Conservation (phyloP, 306 rosid species). For the Cercis canadensis region DNA sequence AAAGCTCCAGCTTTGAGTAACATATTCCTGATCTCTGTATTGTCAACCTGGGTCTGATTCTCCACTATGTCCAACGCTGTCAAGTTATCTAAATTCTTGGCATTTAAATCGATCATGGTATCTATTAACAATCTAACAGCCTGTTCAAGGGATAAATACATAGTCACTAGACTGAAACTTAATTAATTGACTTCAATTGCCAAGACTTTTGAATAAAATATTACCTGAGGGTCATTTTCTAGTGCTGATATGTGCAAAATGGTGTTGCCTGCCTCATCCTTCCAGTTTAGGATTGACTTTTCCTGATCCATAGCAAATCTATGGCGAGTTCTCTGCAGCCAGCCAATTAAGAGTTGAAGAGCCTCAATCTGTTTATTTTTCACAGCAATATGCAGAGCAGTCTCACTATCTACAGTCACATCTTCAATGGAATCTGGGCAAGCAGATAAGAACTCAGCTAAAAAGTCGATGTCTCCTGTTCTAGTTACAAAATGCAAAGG, state of each 20-base stretch:
- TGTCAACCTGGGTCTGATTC: not conserved
- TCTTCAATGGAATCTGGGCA: not conserved
- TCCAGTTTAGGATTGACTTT: not conserved
- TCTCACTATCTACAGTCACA: constrained; percentile 4
- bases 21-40: constrained; percentile 20
- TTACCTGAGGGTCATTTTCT: not conserved
- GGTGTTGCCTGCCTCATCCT: not conserved
- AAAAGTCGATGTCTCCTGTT: not conserved
- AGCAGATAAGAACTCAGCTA: not conserved
- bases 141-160: constrained; percentile 27
- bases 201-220: too few relatives aligned
- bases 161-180: too few relatives aligned
- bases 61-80: constrained; percentile 43
- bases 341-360: not conserved
- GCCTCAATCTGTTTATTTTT: not conserved
- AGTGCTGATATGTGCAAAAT: not conserved
- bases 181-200: too few relatives aligned
- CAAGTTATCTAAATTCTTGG: constrained; percentile 23
- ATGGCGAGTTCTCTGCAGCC: not conserved
- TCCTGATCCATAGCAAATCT: not conserved
- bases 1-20: constrained; percentile 20
- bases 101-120: constrained; percentile 24
- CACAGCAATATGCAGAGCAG: not conserved
- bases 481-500: constrained; percentile 14
- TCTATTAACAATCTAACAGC: constrained; percentile 38